Base-by-base conservation (phyloP, 768 basidiomycete genomes). In the Serendipita vermifera region DNA sequence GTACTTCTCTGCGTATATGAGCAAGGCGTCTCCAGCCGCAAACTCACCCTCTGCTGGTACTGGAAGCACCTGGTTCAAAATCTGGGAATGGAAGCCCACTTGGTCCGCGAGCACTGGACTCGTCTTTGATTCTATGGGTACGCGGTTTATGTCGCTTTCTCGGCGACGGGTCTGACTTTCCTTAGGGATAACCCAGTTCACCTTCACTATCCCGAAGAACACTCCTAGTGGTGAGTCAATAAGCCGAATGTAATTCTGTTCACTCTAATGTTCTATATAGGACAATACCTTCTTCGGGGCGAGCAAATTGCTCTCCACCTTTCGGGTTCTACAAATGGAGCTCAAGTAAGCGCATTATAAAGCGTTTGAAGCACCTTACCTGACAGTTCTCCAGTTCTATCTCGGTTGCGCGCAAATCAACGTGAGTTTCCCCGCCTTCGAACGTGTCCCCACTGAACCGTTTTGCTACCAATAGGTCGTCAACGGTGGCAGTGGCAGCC, bases 251-350 rank as follows among this genome's bases (percentile, higher is more conserved):
- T 59, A 24, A 31, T 36, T n/a, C 7, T 59, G 22, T 5, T 58
- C 0, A 58, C 6, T 26, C 0, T 11, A 11, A 22, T 6, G 7
- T 22, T 6, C 35, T 0, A 13, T 3, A 57, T 7, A 59, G 61
- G 61, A 5, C n/a, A 62, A 35, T 62, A 62, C 33, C 46, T 62
- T 14, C 33, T 62, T 7, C 43, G 62, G 2, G 54, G 57, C n/a
- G 62, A 62, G 41, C 62, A 62, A 14, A 62, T 62, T 38, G 62
- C 62, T 11, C 41, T 62, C 7, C 62, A 62, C 33, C 54, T 61
- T 27, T 59, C 62, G n/a, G 24, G 32, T 11, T 53, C 54, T 13
- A 58, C 11, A 24, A 46, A 54, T 11, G 62, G 61, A 33, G 61
- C 59, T 51, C 62, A 62, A 57, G 56, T 62, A 41, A n/a, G n/a